Evolutionary conservation across 352 stramenopile species (phyloP), one percentile per base, ranked within the genome.

Genomic region (Salisapilia sapeloensis): DNA sequence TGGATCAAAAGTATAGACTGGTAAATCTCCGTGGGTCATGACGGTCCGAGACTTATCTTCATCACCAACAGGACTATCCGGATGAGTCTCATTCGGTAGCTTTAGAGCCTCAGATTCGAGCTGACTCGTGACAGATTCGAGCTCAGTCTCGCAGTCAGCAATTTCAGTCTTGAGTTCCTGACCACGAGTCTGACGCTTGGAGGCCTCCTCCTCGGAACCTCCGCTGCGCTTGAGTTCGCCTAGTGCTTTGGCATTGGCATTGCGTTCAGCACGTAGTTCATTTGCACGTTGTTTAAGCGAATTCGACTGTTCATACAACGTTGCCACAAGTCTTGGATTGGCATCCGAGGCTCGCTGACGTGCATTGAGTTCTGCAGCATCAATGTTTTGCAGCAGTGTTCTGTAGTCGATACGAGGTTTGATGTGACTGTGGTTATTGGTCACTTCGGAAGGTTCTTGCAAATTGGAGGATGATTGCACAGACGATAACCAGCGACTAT

Each of bases 351-450:
- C 60, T 31, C 72, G 65, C 42, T 81, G 76, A 18, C 55, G 48
- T 13, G 63, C 60, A 38, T 87, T 87, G 8, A 41, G 46, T 1
- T 80, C 46, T 5, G 56, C 59, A 1, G 40, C 53, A 3, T 76
- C 56, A 15, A 84, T 36, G 31, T 82, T 69, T 3, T 48, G 47
- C 10, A 56, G 52, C 9, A 87, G 52, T 40, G 70, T 72, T 36
- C 72, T 78, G 51, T 76, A 87, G 47, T 87, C 69, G 16, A 84
- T 45, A 25, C 72, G 65, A 6, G 69, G 64, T 43, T 83, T 60
- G 24, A 87, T 44, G 42, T 78, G 60, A 26, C 48, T 34, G 35
- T 78, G 60, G n/a, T n/a, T n/a, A n/a, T n/a, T n/a, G n/a, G n/a
- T n/a, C n/a, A n/a, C n/a, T n/a, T n/a, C n/a, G n/a, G n/a, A n/a